Conservation (phyloP, 331 rosid species). For the Acacia concinna region DNA sequence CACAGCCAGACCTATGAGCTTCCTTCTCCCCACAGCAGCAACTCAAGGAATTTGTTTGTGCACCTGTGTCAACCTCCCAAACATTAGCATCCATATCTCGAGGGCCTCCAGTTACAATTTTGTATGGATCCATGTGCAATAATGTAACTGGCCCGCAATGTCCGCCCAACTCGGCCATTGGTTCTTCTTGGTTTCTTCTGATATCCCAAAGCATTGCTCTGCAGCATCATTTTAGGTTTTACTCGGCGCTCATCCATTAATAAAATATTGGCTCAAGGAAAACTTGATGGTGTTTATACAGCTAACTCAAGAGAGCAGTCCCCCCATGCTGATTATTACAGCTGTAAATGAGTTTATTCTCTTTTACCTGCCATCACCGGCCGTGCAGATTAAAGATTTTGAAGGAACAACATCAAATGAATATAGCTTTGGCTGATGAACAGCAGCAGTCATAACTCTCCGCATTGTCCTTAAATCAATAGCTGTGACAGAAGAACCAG, state of each 20-base stretch:
- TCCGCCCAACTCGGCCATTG: constrained; percentile 68
- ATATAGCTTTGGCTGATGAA: constrained; percentile 45
- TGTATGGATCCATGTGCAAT: constrained; percentile 72
- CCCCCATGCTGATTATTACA: constrained; percentile 3
- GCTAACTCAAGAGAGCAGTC: neutral
- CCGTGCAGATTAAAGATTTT: constrained; percentile 69
- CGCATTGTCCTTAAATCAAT: constrained; percentile 87
- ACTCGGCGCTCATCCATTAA: constrained; percentile 3
- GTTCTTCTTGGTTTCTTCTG: constrained; percentile 60
- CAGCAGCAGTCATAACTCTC: constrained; percentile 59
- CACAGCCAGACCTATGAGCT: constrained; percentile 32
- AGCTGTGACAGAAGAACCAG: constrained; percentile 66
- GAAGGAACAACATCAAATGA: constrained; percentile 69
- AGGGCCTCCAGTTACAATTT: constrained; percentile 67
- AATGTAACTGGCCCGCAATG: constrained; percentile 54
- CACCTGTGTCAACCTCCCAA: constrained; percentile 66
- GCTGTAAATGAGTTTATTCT: neutral
- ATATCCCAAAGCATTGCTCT: constrained; percentile 90
- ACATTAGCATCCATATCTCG: constrained; percentile 41
- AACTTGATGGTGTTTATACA: constrained; percentile 3
- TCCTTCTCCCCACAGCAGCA: constrained; percentile 25
- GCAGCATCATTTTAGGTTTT: constrained; percentile 35
- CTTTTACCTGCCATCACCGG: constrained; percentile 63
- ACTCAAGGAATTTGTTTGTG: constrained; percentile 45
- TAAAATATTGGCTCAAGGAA: neutral